Evolutionary conservation across 2,329 filamentous ascomycete species (phyloP), one percentile per base, ranked within the genome.

Genomic region (Aureobasidium mangrovei): DNA sequence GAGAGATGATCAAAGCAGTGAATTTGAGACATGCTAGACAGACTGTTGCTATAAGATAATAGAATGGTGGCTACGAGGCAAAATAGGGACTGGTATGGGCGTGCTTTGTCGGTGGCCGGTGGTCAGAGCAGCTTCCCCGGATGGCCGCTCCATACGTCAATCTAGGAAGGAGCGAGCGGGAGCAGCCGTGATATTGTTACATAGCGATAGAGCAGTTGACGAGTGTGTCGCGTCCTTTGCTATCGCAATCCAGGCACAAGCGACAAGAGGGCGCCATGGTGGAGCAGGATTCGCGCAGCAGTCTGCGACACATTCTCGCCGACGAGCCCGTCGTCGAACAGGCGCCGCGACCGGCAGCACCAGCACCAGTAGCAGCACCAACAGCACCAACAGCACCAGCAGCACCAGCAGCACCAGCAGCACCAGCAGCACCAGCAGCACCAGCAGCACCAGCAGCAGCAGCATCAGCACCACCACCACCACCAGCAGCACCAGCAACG

Each of bases 291-390:
- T 56, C 49, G 12, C 54, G 57, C 24, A 56, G 54, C 45, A 58
- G 57, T 39, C 53, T 64, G 27, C 57, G 59, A 46, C 60, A 64
- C 55, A 63, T 65, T 39, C 59, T 65, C 18, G 59, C 60, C n/a
- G 59, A 60, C 33, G 61, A 63, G 31, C 60, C 63, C 24, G 58
- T 44, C 7, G 48, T 44, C 7, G 48, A 53, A 26, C 54, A 58
- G 12, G 41, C 54, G 2, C 51, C 57, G 10, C 39, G 18, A 38
- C 35, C 54, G n/a, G 59, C 55, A 35, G 48, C 59, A 24, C 53
- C 58, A 6, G 39, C 60, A 18, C 18, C 56, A 4, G 36, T 57
- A 39, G 53, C 56, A 49, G 44, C 57, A 31, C 53, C 54, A 43
- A 39, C 32, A n/a, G 44, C 18, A 18, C 18, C 18, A 18, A 1